Evolutionary conservation across 2,329 filamentous ascomycete genomes (phyloP).

Genomic region (Colletotrichum camelliae): DNA sequence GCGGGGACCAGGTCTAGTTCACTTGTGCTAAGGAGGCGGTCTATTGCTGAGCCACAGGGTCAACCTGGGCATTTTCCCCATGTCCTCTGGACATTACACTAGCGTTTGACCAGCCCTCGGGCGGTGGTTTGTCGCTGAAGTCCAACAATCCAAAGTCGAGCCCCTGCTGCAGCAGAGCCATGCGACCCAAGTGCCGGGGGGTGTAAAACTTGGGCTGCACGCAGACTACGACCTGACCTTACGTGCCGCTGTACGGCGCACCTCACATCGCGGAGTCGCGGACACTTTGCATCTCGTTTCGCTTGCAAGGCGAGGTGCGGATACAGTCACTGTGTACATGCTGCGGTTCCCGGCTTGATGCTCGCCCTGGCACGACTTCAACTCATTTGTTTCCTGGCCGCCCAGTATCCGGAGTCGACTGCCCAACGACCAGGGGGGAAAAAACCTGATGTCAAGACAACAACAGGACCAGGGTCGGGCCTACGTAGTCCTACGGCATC

Average conservation of each 20-base stretch:
- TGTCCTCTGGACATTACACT: neutral
- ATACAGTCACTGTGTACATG: neutral
- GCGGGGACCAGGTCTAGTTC: constrained; percentile 1
- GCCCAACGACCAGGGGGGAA: neutral
- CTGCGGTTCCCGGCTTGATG: neutral
- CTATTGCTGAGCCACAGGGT: constrained; percentile 18
- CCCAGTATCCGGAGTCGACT: neutral
- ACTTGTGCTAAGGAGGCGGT: constrained; percentile 10
- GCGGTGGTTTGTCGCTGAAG: constrained; percentile 11
- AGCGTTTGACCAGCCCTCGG: constrained; percentile 17
- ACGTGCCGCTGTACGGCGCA: neutral
- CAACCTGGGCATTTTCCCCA: constrained; percentile 11
- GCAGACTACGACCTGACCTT: neutral
- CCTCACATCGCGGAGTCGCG: constrained; percentile 10
- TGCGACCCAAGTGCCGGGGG: constrained; percentile 21
- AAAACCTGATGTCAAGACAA: neutral
- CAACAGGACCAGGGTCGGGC: neutral
- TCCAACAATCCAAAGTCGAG: constrained; percentile 8
- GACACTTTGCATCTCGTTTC: neutral
- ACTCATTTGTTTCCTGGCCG: neutral
- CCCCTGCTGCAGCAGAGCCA: constrained; percentile 13
- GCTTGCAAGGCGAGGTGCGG: constrained; percentile 1
- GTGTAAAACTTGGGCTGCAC: constrained; percentile 12
- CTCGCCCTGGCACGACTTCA: neutral
- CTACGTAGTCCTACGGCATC: neutral